A percentile compares a stretch with the other conserved stretches of the same genome.
Conservation (phyloP, 2,329 filamentous ascomycete species). For the Monosporascus sp. region DNA sequence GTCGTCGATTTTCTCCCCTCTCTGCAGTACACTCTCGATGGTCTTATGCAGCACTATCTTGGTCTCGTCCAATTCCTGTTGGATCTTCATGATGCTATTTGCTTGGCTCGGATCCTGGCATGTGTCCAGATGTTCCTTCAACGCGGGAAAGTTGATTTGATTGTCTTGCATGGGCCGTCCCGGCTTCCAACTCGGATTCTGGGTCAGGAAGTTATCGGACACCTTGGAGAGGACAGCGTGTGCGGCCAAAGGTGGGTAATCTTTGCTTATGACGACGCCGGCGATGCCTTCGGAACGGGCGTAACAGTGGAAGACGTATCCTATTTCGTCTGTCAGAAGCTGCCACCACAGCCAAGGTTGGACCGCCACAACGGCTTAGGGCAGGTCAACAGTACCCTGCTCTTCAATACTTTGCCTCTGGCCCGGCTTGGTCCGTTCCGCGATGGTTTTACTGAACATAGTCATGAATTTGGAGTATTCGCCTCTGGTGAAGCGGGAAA, state of each 20-base stretch:
- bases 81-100: conserved; percentile 91
- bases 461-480: conserved; percentile 60
- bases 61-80: conserved; percentile 93
- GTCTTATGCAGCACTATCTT: conserved; percentile 98
- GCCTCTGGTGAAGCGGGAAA: conserved; percentile 66
- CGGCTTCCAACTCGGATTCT: conserved; percentile 68
- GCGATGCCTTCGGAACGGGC: conserved; percentile 68
- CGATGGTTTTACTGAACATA: conserved; percentile 80
- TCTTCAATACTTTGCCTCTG: conserved; percentile 83
- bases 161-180: conserved; percentile 39
- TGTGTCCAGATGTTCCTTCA: conserved; percentile 67
- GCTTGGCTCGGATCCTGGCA: conserved; percentile 87
- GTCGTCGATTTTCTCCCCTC: conserved; percentile 94
- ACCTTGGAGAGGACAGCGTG: conserved; percentile 84
- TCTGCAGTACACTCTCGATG: conserved; percentile 80
- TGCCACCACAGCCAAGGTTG: no score
- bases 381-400: conserved; percentile 47
- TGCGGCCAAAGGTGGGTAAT: conserved; percentile 72
- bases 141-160: conserved; percentile 57
- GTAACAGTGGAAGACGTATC: conserved; percentile 75
- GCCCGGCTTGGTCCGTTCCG: conserved; percentile 75
- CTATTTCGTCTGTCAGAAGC: conserved; percentile 25
- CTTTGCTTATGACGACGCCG: conserved; percentile 71
- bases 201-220: conserved; percentile 77
- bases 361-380: no score